A percentile compares a stretch with the other conserved stretches of the same genome.
phyloP scores from a whole-genome alignment of 805 yeast species.

The Wickerhamomyces queroliae region DNA sequence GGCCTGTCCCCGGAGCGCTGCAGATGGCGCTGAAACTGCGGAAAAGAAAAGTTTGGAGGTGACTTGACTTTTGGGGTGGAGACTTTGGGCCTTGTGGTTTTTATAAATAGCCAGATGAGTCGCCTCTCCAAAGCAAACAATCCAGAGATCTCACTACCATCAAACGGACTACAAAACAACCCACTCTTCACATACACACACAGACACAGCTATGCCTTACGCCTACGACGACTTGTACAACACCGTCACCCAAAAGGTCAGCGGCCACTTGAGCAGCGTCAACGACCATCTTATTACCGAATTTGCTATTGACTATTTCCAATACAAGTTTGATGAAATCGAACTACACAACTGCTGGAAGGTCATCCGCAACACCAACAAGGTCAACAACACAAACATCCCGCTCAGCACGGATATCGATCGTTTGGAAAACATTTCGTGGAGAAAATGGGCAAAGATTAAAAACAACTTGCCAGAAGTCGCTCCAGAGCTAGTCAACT shows the following conservation, averaged over 20 bases:
- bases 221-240: slow-evolving; percentile 22
- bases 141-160: no score
- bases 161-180: no score
- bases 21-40: background rate
- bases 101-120: background rate
- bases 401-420: slow-evolving; percentile 29
- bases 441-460: slow-evolving; percentile 95
- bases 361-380: slow-evolving; percentile 27
- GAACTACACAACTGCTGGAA: slow-evolving; percentile 38
- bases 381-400: slow-evolving; percentile 22
- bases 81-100: background rate
- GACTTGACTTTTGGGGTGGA: background rate
- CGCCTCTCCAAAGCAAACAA: background rate
- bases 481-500: slow-evolving; percentile 80
- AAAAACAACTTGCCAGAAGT: slow-evolving; percentile 52
- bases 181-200: background rate
- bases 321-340: slow-evolving; percentile 27
- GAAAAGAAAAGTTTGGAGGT: no score
- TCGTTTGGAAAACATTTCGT: slow-evolving; percentile 75
- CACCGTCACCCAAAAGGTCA: slow-evolving; percentile 11
- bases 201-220: slow-evolving; percentile 8
- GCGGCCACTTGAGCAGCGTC: slow-evolving; percentile 4
- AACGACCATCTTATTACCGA: slow-evolving; percentile 5
- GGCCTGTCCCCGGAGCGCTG: slow-evolving; percentile 1
- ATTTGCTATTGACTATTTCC: slow-evolving; percentile 33